Conservation (phyloP, 148 eudicot genomes). For the Vaccinium myrtillus region DNA sequence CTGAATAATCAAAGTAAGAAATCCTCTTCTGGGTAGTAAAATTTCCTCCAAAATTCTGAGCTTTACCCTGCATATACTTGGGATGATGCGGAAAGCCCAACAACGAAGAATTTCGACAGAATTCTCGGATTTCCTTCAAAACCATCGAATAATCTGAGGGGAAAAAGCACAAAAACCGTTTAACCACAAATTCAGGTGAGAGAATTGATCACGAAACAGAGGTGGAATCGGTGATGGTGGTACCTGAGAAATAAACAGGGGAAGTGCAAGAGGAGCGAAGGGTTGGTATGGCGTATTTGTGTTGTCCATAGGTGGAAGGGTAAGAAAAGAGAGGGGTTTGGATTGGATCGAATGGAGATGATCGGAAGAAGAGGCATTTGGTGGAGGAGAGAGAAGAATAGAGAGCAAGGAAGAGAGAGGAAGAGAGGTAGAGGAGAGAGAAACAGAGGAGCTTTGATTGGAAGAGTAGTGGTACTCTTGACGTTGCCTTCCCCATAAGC, state of each 20-base stretch:
- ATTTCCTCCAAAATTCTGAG: conserved; percentile 67
- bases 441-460: conserved; percentile 81
- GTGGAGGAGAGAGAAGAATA: conserved; percentile 59
- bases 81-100: conserved; percentile 19
- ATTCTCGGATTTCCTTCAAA: conserved; percentile 44
- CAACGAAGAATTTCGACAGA: conserved; percentile 22
- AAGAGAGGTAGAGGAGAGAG: conserved; percentile 62
- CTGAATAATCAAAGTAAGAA: conserved; percentile 51
- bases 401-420: conserved; percentile 54
- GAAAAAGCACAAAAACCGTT: conserved; percentile 18
- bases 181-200: not conserved
- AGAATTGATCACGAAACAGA: not conserved
- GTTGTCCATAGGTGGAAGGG: conserved; percentile 78
- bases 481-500: conserved; percentile 32
- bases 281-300: conserved; percentile 81
- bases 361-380: conserved; percentile 64
- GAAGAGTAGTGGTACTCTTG: conserved; percentile 44
- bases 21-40: conserved; percentile 47
- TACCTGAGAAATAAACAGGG: conserved; percentile 90
- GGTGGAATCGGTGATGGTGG: not conserved
- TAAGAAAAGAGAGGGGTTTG: conserved; percentile 71
- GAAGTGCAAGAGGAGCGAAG: conserved; percentile 68
- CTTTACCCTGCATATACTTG: conserved; percentile 55
- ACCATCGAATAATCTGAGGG: conserved; percentile 60
- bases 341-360: conserved; percentile 63